A percentile compares a stretch with the other conserved stretches of the same genome.
Conservation (phyloP, 805 yeast genomes). For the Wickerhamiella kazuoi region DNA sequence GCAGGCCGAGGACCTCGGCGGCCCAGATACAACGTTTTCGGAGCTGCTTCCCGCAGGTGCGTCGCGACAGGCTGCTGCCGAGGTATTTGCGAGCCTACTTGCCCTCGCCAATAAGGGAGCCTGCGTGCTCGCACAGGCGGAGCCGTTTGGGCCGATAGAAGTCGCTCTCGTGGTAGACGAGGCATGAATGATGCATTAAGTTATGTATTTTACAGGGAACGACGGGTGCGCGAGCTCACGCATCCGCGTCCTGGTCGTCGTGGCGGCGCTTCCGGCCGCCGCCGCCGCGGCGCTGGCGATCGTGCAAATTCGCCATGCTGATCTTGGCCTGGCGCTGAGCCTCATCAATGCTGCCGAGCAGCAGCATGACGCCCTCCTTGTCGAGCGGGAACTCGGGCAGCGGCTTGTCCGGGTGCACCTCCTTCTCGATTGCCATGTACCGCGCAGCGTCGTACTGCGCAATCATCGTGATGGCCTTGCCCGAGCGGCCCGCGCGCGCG, state of each 20-base stretch:
- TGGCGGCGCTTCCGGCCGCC: conserved; percentile 28
- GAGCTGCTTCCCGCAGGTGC: too few relatives aligned
- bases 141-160: too few relatives aligned
- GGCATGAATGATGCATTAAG: too few relatives aligned
- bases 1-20: too few relatives aligned
- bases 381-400: conserved; percentile 71
- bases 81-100: not conserved
- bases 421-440: conserved; percentile 75
- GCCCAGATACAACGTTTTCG: too few relatives aligned
- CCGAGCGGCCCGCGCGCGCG: conserved; percentile 92
- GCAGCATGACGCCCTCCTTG: conserved; percentile 53
- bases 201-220: too few relatives aligned
- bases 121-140: too few relatives aligned
- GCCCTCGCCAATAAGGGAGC: not conserved
- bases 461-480: conserved; percentile 70
- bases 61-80: too few relatives aligned
- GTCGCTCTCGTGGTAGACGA: too few relatives aligned
- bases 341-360: conserved; percentile 76
- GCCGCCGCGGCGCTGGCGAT: conserved; percentile 24
- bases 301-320: conserved; percentile 53
- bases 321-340: conserved; percentile 82
- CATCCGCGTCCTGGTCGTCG: conserved; percentile 33
- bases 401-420: conserved; percentile 46
- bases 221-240: too few relatives aligned
- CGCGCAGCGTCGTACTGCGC: conserved; percentile 91